Conservation (phyloP, 345 rosid species). For the Populus euphratica region DNA sequence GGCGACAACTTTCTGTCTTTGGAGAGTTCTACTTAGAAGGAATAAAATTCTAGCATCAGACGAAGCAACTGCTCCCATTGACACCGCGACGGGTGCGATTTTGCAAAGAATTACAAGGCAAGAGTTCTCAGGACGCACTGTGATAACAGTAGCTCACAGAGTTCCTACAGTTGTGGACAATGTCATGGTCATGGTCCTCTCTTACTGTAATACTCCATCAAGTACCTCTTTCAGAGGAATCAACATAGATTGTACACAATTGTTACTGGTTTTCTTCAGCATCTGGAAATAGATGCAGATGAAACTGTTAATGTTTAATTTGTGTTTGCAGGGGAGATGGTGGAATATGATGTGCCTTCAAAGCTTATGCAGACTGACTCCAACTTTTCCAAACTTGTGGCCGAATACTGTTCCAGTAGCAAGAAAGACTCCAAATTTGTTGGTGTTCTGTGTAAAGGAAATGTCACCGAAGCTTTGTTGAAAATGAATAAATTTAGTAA, state of each 20-base stretch:
- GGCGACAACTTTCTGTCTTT: constrained; percentile 73
- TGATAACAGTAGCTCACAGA: constrained; percentile 72
- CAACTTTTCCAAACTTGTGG: constrained; percentile 67
- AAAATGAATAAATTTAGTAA: too few species aligned
- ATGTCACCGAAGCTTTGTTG: too few species aligned
- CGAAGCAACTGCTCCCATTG: constrained; percentile 74
- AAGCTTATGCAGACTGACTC: constrained; percentile 65
- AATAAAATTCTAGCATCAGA: constrained; percentile 61
- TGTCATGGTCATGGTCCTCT: constrained; percentile 85
- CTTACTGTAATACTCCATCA: constrained; percentile 41
- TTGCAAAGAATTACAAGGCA: constrained; percentile 60
- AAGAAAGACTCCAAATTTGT: constrained; percentile 23
- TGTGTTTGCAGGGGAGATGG: constrained; percentile 42
- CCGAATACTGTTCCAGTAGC: constrained; percentile 77
- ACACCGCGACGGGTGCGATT: constrained; percentile 65
- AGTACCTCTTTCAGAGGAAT: neutral
- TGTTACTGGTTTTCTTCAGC: neutral
- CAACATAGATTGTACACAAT: neutral
- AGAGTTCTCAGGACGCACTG: constrained; percentile 62
- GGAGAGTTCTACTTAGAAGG: constrained; percentile 62
- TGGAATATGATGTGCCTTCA: constrained; percentile 65
- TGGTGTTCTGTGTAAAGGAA: too few species aligned
- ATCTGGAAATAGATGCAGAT: neutral
- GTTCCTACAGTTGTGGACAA: constrained; percentile 71
- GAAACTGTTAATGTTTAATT: neutral